Conservation (phyloP, 768 basidiomycete species). For the Hygrophoropsis aurantiaca region DNA sequence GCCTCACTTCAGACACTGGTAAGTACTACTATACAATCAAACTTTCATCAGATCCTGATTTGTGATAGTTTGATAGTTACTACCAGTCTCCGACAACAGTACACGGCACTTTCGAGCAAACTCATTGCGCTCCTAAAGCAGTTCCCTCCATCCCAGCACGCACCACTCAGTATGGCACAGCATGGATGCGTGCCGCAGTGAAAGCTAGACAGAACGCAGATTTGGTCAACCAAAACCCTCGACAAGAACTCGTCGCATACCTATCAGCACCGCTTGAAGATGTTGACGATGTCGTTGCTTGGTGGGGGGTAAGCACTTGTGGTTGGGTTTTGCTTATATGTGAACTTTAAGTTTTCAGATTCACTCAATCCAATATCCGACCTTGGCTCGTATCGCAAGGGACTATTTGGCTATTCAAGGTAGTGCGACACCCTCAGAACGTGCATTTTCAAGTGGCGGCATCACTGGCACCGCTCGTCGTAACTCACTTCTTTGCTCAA, state of each 20-base stretch:
- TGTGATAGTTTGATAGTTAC: too few species aligned
- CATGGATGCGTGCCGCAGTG: slow-evolving; percentile 13
- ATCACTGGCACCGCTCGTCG: slow-evolving; percentile 19
- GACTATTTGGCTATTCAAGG: slow-evolving; percentile 25
- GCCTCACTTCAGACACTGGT: too few species aligned
- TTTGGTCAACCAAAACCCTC: neutral
- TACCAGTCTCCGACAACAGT: too few species aligned
- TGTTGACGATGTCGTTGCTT: slow-evolving; percentile 15
- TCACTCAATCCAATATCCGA: slow-evolving; percentile 14
- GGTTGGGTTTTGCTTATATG: neutral
- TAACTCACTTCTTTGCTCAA: slow-evolving; percentile 15
- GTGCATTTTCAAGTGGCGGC: slow-evolving; percentile 25
- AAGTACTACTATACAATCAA: too few species aligned
- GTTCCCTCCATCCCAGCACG: too few species aligned
- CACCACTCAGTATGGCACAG: slow-evolving; percentile 1
- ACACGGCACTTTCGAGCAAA: too few species aligned
- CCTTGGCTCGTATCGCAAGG: slow-evolving; percentile 6
- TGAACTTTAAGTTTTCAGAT: slow-evolving; percentile 1
- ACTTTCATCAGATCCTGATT: too few species aligned
- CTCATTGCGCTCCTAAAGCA: too few species aligned
- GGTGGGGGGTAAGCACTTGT: slow-evolving; percentile 21
- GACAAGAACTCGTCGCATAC: slow-evolving; percentile 9
- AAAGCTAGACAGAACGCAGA: slow-evolving; percentile 1
- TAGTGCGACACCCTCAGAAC: slow-evolving; percentile 22
- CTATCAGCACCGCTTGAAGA: slow-evolving; percentile 11